Conservation (phyloP, 2,329 filamentous ascomycete species). For the Mycocentrospora acerina region DNA sequence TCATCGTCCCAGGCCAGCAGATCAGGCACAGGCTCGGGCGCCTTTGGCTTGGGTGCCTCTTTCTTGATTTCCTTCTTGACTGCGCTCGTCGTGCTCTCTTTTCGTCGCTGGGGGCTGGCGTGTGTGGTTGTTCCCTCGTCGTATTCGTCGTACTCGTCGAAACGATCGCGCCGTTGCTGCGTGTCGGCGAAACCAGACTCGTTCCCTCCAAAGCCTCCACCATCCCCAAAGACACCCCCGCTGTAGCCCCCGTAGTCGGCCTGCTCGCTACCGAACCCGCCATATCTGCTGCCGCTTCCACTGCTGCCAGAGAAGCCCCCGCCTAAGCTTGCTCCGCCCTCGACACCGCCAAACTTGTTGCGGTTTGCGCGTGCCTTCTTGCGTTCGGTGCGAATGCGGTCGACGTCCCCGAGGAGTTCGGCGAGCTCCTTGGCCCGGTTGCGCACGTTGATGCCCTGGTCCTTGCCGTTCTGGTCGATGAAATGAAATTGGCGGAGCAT, state of each 20-base stretch:
- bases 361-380: constrained; percentile 91
- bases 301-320: constrained; percentile 56
- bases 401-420: constrained; percentile 90
- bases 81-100: constrained; percentile 44
- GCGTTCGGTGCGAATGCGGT: constrained; percentile 70
- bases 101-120: constrained; percentile 55
- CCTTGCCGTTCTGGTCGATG: constrained; percentile 94
- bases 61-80: constrained; percentile 57
- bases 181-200: constrained; percentile 65
- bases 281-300: constrained; percentile 63
- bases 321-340: constrained; percentile 69
- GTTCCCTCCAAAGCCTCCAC: constrained; percentile 86
- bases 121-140: constrained; percentile 67
- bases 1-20: constrained; percentile 89
- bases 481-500: constrained; percentile 99
- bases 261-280: constrained; percentile 76
- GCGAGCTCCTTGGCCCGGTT: constrained; percentile 95
- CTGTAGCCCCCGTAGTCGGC: constrained; percentile 67
- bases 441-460: constrained; percentile 95
- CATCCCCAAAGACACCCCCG: constrained; percentile 86
- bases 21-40: constrained; percentile 76
- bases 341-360: constrained; percentile 94
- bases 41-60: constrained; percentile 73
- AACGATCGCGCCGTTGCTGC: constrained; percentile 68
- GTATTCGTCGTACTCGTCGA: constrained; percentile 96